These are phyloP conservation scores for Salvia splendens DNA, from an alignment of 257 asterid species.

Conservation along the genomic window DNA sequence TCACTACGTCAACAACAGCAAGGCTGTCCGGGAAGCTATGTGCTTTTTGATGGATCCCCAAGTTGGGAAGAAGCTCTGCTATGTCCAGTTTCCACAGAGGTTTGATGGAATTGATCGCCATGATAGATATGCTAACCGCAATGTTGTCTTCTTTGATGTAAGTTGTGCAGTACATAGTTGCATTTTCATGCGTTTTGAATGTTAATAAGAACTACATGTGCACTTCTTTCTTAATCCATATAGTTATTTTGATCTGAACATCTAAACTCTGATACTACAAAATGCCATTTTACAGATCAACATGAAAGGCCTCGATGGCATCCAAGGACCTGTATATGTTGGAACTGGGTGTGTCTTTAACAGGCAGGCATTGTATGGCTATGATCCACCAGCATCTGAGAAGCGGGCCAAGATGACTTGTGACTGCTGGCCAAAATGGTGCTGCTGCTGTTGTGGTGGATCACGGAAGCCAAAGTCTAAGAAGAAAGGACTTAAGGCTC, in stretches of 20 bases:
- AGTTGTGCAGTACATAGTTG: slow-evolving; percentile 10
- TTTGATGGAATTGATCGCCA: slow-evolving; percentile 85
- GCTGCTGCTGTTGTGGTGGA: slow-evolving; percentile 67
- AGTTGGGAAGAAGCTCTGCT: slow-evolving; percentile 77
- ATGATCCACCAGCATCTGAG: slow-evolving; percentile 36
- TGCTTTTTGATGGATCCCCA: slow-evolving; percentile 89
- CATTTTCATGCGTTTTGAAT: background rate
- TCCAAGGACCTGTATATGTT: slow-evolving; percentile 38
- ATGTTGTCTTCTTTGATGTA: slow-evolving; percentile 35
- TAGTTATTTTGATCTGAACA: slow-evolving; percentile 4
- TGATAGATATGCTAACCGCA: slow-evolving; percentile 46
- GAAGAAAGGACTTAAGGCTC: slow-evolving; percentile 61
- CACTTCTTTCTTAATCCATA: background rate
- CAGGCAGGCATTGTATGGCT: slow-evolving; percentile 36
- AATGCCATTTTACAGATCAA: slow-evolving; percentile 26
- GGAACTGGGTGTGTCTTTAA: slow-evolving; percentile 36
- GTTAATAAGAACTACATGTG: background rate
- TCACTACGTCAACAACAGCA: slow-evolving; percentile 81
- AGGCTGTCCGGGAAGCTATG: slow-evolving; percentile 79
- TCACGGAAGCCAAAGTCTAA: slow-evolving; percentile 65
- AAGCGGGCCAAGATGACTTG: slow-evolving; percentile 35
- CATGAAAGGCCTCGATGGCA: slow-evolving; percentile 39
- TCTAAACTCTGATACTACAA: slow-evolving; percentile 15
- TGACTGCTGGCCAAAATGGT: slow-evolving; percentile 37
- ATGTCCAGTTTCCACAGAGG: slow-evolving; percentile 81